Evolutionary conservation across 371 early-diverging fungal species (phyloP).

Genomic region (Mycotypha africana): DNA sequence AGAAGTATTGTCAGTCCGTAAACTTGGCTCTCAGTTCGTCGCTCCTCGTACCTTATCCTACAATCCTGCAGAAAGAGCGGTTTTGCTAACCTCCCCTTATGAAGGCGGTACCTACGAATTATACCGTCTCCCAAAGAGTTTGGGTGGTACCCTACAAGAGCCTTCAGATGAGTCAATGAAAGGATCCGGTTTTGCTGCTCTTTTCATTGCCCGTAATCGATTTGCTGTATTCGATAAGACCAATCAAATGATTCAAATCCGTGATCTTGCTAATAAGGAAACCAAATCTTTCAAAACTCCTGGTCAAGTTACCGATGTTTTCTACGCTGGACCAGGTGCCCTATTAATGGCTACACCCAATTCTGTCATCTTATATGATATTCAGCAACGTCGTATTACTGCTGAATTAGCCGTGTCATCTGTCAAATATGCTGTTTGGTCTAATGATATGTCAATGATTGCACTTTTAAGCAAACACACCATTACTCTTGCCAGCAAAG

Average conservation of each 20-base stretch:
- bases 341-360: slow-evolving; percentile 78
- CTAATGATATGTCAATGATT: slow-evolving; percentile 77
- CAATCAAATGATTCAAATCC: slow-evolving; percentile 70
- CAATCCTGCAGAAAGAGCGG: slow-evolving; percentile 90
- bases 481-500: slow-evolving; percentile 82
- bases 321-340: slow-evolving; percentile 80
- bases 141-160: slow-evolving; percentile 62
- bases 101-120: slow-evolving; percentile 91
- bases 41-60: slow-evolving; percentile 80
- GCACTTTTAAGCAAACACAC: slow-evolving; percentile 91
- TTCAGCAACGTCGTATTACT: slow-evolving; percentile 71
- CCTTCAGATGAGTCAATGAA: slow-evolving; percentile 63
- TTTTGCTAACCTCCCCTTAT: slow-evolving; percentile 71
- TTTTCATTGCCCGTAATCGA: slow-evolving; percentile 93
- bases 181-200: slow-evolving; percentile 75
- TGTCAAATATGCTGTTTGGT: slow-evolving; percentile 91
- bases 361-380: slow-evolving; percentile 85
- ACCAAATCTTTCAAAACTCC: slow-evolving; percentile 88
- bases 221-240: slow-evolving; percentile 90
- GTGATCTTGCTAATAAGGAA: slow-evolving; percentile 78
- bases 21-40: slow-evolving; percentile 59
- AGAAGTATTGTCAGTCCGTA: slow-evolving; percentile 72
- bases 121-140: slow-evolving; percentile 73
- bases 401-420: slow-evolving; percentile 72
- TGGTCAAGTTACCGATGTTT: slow-evolving; percentile 74